A percentile compares a stretch with the other conserved stretches of the same genome.
Evolutionary conservation across 140 eudicot species (phyloP).

Genomic region (Erigeron philadelphicus): DNA sequence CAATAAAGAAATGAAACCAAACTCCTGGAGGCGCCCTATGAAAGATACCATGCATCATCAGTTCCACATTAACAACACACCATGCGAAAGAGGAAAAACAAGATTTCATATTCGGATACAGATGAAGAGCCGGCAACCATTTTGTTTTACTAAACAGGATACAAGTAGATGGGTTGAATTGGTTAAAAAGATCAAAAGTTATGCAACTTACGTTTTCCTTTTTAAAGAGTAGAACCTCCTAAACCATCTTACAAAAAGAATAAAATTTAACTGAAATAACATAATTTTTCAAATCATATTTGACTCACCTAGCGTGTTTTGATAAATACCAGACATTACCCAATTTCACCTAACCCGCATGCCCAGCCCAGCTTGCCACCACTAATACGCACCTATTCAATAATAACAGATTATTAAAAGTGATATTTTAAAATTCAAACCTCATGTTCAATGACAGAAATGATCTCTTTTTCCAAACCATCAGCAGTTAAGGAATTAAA

Average conservation of each 20-base stretch:
- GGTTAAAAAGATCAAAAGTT: too few relatives aligned
- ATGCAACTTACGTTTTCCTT: too few relatives aligned
- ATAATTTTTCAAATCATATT: neutral
- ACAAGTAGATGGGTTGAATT: too few relatives aligned
- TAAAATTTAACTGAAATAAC: neutral
- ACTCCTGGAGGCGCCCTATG: conserved; percentile 62
- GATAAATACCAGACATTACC: neutral
- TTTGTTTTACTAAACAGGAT: too few relatives aligned
- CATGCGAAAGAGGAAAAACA: neutral
- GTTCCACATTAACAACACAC: conserved; percentile 13
- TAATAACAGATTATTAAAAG: neutral
- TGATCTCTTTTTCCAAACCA: conserved; percentile 70
- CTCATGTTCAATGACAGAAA: conserved; percentile 74
- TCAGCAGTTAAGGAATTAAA: conserved; percentile 70
- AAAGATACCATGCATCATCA: conserved; percentile 28
- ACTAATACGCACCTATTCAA: conserved; percentile 1
- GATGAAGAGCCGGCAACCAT: neutral
- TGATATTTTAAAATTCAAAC: conserved; percentile 30
- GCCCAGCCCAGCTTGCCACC: neutral
- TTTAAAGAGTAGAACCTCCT: too few relatives aligned
- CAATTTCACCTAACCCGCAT: neutral
- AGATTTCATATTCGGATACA: neutral
- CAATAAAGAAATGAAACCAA: conserved; percentile 58
- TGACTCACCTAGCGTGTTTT: neutral
- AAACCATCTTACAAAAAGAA: neutral